Evolutionary conservation across 1,284 basidiomycete genomes (phyloP).

Genomic region (Neonothopanus nambi): DNA sequence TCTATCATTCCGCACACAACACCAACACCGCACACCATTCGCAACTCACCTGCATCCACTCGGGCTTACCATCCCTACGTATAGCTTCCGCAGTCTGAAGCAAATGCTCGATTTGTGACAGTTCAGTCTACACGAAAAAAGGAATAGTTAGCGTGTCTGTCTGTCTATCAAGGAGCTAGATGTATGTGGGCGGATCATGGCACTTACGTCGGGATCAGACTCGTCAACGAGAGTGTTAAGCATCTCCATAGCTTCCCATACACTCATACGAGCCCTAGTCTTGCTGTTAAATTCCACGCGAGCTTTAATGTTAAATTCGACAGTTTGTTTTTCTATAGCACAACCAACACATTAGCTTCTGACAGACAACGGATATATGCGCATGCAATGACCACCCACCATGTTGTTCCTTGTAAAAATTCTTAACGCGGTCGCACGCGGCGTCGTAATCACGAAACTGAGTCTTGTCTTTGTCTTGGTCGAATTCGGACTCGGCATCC

Average conservation of each 20-base stretch:
- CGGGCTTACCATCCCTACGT: slow-evolving; percentile 83
- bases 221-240: slow-evolving; percentile 88
- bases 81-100: slow-evolving; percentile 93
- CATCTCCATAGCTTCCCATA: slow-evolving; percentile 92
- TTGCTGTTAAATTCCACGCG: slow-evolving; percentile 72
- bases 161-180: background rate
- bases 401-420: slow-evolving; percentile 88
- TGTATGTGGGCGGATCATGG: background rate
- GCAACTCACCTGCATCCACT: slow-evolving; percentile 77
- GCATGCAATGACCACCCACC: slow-evolving; percentile 44
- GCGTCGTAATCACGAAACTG: slow-evolving; percentile 71
- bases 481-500: slow-evolving; percentile 67
- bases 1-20: background rate
- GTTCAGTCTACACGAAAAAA: slow-evolving; percentile 50
- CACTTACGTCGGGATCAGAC: slow-evolving; percentile 78
- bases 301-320: slow-evolving; percentile 79
- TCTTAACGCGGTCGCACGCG: slow-evolving; percentile 87
- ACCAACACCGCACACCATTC: background rate
- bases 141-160: background rate
- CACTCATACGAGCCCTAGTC: slow-evolving; percentile 56
- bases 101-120: slow-evolving; percentile 89
- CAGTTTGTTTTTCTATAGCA: slow-evolving; percentile 78
- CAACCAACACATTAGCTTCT: slow-evolving; percentile 3
- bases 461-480: slow-evolving; percentile 76
- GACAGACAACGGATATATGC: slow-evolving; percentile 1